Conservation (phyloP, 2,329 filamentous ascomycete species). For the Aspergillus caelatus region DNA sequence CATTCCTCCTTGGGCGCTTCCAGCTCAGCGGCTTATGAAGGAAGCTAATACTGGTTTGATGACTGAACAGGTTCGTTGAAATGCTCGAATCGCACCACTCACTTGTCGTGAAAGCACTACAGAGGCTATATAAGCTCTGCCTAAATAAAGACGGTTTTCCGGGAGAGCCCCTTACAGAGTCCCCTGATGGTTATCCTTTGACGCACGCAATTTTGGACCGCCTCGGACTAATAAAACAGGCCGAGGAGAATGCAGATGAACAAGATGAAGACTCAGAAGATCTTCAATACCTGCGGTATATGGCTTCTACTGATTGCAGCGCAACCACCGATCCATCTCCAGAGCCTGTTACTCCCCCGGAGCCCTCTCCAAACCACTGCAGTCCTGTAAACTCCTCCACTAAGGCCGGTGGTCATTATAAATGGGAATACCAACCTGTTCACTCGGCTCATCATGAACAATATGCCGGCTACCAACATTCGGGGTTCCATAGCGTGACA, state of each 20-base stretch:
- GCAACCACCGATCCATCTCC: conserved; percentile 43
- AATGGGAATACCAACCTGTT: conserved; percentile 32
- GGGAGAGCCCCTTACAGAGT: conserved; percentile 43
- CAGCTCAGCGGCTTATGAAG: not conserved
- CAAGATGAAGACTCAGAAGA: conserved; percentile 40
- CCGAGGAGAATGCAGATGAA: conserved; percentile 42
- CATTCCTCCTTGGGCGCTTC: not conserved
- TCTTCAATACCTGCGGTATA: conserved; percentile 38
- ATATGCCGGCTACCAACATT: conserved; percentile 26
- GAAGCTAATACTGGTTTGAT: conserved; percentile 7
- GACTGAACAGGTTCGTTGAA: conserved; percentile 42
- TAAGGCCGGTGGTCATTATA: conserved; percentile 21
- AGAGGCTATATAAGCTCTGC: conserved; percentile 46
- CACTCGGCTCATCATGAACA: conserved; percentile 18
- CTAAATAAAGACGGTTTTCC: conserved; percentile 47
- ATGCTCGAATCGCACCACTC: conserved; percentile 50
- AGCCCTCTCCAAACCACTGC: conserved; percentile 30
- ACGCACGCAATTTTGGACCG: conserved; percentile 48
- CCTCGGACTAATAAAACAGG: conserved; percentile 47
- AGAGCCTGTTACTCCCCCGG: conserved; percentile 38
- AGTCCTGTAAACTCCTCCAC: conserved; percentile 25
- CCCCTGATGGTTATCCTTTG: conserved; percentile 43
- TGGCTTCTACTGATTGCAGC: conserved; percentile 40
- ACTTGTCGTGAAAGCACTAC: conserved; percentile 45
- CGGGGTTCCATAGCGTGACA: conserved; percentile 26